Evolutionary conservation across 2,329 filamentous ascomycete genomes (phyloP).

Genomic region (Diplocarpon mali): DNA sequence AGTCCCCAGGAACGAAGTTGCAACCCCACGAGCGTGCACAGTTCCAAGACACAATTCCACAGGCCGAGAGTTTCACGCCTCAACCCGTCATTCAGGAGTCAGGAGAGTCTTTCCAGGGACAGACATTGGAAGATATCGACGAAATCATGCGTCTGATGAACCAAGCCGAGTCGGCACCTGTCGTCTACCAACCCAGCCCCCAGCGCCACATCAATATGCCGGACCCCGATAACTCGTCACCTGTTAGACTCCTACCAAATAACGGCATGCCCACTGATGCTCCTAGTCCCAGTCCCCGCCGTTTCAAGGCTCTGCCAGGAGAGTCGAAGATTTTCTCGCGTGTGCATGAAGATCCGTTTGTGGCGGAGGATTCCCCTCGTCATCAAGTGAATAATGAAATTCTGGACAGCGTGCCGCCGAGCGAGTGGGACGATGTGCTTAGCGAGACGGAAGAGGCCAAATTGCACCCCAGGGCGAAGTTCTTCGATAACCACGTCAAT

Average conservation of each 20-base stretch:
- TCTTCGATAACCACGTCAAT: slow-evolving; percentile 88
- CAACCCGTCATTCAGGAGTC: slow-evolving; percentile 10
- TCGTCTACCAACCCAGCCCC: slow-evolving; percentile 37
- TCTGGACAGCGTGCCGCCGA: slow-evolving; percentile 54
- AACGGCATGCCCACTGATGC: slow-evolving; percentile 54
- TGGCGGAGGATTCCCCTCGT: slow-evolving; percentile 36
- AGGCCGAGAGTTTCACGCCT: slow-evolving; percentile 13
- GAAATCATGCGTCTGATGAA: slow-evolving; percentile 83
- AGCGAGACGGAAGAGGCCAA: slow-evolving; percentile 76
- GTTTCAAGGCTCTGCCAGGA: slow-evolving; percentile 37
- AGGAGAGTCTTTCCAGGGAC: slow-evolving; percentile 12
- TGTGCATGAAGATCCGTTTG: slow-evolving; percentile 32
- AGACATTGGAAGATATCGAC: slow-evolving; percentile 74
- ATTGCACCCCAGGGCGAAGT: slow-evolving; percentile 66
- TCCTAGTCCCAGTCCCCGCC: slow-evolving; percentile 60
- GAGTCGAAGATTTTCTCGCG: slow-evolving; percentile 37
- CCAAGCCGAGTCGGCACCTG: slow-evolving; percentile 42
- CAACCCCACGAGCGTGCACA: slow-evolving; percentile 17
- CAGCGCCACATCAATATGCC: slow-evolving; percentile 30
- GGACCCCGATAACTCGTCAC: slow-evolving; percentile 35
- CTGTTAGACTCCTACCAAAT: slow-evolving; percentile 41
- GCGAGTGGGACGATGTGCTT: slow-evolving; percentile 87
- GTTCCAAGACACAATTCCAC: slow-evolving; percentile 22
- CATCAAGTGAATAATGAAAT: slow-evolving; percentile 45
- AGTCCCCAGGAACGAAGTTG: slow-evolving; percentile 13